Evolutionary conservation across 1,284 basidiomycete genomes (phyloP), one percentile per base, ranked within the genome.

Genomic region (Coniferiporia weirii): DNA sequence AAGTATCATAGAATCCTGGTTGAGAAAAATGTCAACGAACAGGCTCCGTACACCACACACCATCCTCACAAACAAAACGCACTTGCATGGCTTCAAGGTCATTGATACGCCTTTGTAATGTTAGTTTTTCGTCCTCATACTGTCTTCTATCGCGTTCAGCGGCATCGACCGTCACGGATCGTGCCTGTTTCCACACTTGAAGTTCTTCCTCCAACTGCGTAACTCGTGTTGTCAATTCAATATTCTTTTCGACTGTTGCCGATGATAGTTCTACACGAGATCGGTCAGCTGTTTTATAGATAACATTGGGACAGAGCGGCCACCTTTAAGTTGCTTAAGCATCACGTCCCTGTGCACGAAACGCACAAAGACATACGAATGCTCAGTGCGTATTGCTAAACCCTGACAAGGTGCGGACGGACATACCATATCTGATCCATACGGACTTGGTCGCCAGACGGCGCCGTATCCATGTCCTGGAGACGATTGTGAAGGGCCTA

Each of bases 151-250:
- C 81, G 51, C 80, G 79, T 59, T 86, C 83, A 34, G 79, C 78
- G 34, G 76, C 73, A 56, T 87, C 84, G 53, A 83, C 71, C 22
- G 79, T 77, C 45, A 76, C 76, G 17, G 82, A 73, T 65, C 87
- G 84, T 34, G 84, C 85, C 66, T 83, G 79, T 70, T 87, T 87
- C 84, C 84, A 87, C 34, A 85, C 79, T 27, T 76, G 73, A 27
- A 89, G 72, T 70, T 90, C 87, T 43, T 82, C 71, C 69, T 89
- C 85, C 56, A 91, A 76, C 64, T 88, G 84, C 45, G 78, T 74
- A 54, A 88, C 77, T 62, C 82, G 80, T 53, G 72, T 74, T 69
- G 85, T 81, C 12, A 90, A 75, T 63, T 84, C 81, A 35, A 73
- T 66, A 66, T 89, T 87, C 57, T 81, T 80, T 65, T 83, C 80